A percentile compares a stretch with the other conserved stretches of the same genome.
These are phyloP conservation scores for Narthecium ossifragum DNA, from an alignment of 106 monocot genomes.

Conservation along the genomic window DNA sequence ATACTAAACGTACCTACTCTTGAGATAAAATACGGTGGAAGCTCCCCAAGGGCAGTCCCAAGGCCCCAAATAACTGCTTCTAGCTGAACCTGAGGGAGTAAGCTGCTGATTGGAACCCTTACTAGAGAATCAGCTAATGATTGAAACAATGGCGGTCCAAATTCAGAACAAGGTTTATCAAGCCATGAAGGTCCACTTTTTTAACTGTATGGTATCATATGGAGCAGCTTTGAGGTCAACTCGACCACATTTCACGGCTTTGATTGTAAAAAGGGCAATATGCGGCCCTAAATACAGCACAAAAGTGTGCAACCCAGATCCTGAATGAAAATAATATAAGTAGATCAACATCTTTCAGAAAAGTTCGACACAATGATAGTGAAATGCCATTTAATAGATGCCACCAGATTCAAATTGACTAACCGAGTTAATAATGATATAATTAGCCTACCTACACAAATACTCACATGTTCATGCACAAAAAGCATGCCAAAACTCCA, in stretches of 20 bases:
- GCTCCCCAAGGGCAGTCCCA: slow-evolving; percentile 96
- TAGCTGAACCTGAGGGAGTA: slow-evolving; percentile 80
- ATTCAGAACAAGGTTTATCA: slow-evolving; percentile 74
- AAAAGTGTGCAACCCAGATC: slow-evolving; percentile 99
- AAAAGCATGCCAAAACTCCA: background rate
- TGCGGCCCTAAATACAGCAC: slow-evolving; percentile 93
- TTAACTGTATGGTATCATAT: slow-evolving; percentile 91
- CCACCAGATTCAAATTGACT: too few relatives aligned
- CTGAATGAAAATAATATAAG: slow-evolving; percentile 27
- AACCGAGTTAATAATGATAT: background rate
- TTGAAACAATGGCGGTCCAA: slow-evolving; percentile 68
- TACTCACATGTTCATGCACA: background rate
- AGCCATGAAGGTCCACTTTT: slow-evolving; percentile 86
- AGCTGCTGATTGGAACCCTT: slow-evolving; percentile 64
- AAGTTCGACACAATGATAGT: background rate
- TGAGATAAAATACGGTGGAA: slow-evolving; percentile 97
- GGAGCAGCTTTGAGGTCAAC: slow-evolving; percentile 82
- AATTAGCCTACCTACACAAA: too few relatives aligned
- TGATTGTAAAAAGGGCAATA: slow-evolving; percentile 91
- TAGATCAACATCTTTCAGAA: background rate
- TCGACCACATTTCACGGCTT: slow-evolving; percentile 77
- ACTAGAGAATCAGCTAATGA: slow-evolving; percentile 39
- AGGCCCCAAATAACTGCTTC: slow-evolving; percentile 96
- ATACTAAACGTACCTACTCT: slow-evolving; percentile 61
- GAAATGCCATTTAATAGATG: background rate